Evolutionary conservation across 2,329 filamentous ascomycete species (phyloP).

Genomic region (Pyrenophora graminea): DNA sequence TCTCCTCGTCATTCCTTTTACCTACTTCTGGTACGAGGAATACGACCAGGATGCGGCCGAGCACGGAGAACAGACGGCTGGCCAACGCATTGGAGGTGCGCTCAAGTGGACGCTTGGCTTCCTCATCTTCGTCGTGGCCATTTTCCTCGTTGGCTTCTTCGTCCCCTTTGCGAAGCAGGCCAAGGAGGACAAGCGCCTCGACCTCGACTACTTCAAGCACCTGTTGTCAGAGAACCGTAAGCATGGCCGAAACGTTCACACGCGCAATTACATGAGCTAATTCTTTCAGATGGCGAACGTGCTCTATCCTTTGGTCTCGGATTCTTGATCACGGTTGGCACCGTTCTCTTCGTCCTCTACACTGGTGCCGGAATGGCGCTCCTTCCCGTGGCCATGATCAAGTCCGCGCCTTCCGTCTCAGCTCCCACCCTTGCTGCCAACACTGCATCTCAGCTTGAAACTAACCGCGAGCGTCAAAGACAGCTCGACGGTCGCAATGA

Average conservation of each 20-base stretch:
- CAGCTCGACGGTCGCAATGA: conserved; percentile 86
- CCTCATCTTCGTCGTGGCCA: conserved; percentile 73
- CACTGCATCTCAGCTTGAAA: conserved; percentile 78
- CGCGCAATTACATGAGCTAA: conserved; percentile 17
- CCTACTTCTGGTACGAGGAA: conserved; percentile 98
- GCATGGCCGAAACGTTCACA: conserved; percentile 29
- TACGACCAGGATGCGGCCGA: conserved; percentile 90
- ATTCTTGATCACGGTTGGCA: conserved; percentile 84
- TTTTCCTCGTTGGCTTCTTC: conserved; percentile 94
- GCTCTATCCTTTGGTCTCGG: conserved; percentile 88
- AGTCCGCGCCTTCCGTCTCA: conserved; percentile 84
- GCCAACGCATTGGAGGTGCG: conserved; percentile 76
- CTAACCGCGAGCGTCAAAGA: conserved; percentile 87
- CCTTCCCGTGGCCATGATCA: conserved; percentile 88
- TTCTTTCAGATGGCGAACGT: conserved; percentile 73
- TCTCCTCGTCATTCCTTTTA: conserved; percentile 86
- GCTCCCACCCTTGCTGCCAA: conserved; percentile 76
- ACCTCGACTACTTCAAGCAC: conserved; percentile 89
- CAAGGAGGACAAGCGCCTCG: conserved; percentile 66
- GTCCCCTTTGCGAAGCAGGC: conserved; percentile 76
- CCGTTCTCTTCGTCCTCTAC: conserved; percentile 83
- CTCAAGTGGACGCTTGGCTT: conserved; percentile 91
- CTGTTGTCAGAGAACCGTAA: conserved; percentile 78
- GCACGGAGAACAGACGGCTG: conserved; percentile 72
- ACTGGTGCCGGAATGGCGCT: conserved; percentile 87